These are phyloP conservation scores for Brettanomyces sp. DNA, from an alignment of 805 yeast species.

Conservation along the genomic window DNA sequence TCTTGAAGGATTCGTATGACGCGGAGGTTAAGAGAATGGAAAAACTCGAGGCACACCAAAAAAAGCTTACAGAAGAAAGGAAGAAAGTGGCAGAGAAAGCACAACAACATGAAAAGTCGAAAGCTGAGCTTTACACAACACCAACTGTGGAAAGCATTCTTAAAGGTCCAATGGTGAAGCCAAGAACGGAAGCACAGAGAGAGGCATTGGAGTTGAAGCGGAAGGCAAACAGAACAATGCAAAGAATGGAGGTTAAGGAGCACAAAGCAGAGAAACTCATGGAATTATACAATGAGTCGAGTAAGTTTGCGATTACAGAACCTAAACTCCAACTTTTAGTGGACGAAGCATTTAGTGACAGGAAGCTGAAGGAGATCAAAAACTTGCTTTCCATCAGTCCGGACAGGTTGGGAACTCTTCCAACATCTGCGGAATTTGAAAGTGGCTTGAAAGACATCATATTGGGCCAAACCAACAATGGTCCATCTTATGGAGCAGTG, in stretches of 20 bases:
- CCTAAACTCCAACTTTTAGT: slow-evolving; percentile 50
- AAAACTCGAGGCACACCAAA: slow-evolving; percentile 18
- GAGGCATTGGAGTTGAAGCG: slow-evolving; percentile 50
- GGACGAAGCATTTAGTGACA: slow-evolving; percentile 39
- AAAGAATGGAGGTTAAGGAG: slow-evolving; percentile 43
- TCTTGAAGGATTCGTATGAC: slow-evolving; percentile 50
- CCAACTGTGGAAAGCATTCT: slow-evolving; percentile 70
- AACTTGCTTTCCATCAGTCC: slow-evolving; percentile 12
- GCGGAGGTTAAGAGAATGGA: slow-evolving; percentile 29
- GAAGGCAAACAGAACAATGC: slow-evolving; percentile 51
- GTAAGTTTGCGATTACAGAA: slow-evolving; percentile 65
- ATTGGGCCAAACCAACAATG: slow-evolving; percentile 22
- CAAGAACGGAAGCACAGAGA: slow-evolving; percentile 63
- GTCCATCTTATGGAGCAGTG: slow-evolving; percentile 24
- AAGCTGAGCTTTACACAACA: slow-evolving; percentile 56
- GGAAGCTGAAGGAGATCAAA: slow-evolving; percentile 24
- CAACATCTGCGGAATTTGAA: slow-evolving; percentile 16
- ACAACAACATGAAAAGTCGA: slow-evolving; percentile 29
- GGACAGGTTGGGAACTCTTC: slow-evolving; percentile 14
- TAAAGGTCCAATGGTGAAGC: slow-evolving; percentile 61
- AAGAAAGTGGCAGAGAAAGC: slow-evolving; percentile 20
- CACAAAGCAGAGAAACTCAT: slow-evolving; percentile 48
- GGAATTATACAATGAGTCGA: slow-evolving; percentile 63
- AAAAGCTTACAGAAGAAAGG: slow-evolving; percentile 15
- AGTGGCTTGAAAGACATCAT: slow-evolving; percentile 19